Percentiles rank a stretch among this genome's conserved stretches.
Conservation (phyloP, 1,284 basidiomycete genomes). For the Cryptococcus jaspeensis region DNA sequence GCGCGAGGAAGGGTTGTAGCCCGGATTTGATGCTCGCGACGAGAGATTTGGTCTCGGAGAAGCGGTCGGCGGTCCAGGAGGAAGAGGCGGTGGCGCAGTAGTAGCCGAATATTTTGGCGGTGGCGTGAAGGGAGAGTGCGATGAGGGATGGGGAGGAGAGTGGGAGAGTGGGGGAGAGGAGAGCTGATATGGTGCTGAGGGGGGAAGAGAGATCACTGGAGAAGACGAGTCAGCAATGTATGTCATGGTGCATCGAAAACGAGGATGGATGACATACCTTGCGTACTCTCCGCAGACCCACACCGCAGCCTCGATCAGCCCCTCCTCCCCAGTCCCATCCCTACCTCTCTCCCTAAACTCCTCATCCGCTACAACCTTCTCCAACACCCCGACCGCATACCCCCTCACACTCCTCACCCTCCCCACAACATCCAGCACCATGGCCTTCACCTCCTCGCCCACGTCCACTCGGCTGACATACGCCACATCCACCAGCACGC, state of each 20-base stretch:
- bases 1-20: slow-evolving; percentile 58
- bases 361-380: slow-evolving; percentile 74
- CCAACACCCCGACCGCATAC: slow-evolving; percentile 78
- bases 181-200: slow-evolving; percentile 60
- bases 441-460: slow-evolving; percentile 70
- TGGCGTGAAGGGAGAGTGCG: slow-evolving; percentile 75
- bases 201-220: slow-evolving; percentile 30
- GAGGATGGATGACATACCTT: too few species aligned
- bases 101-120: slow-evolving; percentile 79
- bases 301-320: slow-evolving; percentile 85
- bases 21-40: slow-evolving; percentile 63
- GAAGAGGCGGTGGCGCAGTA: slow-evolving; percentile 75
- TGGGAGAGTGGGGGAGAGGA: slow-evolving; percentile 53
- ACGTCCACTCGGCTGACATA: slow-evolving; percentile 77
- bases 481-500: slow-evolving; percentile 83
- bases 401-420: slow-evolving; percentile 73
- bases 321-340: slow-evolving; percentile 64
- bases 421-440: slow-evolving; percentile 81
- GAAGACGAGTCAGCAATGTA: slow-evolving; percentile 3
- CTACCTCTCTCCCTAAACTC: slow-evolving; percentile 58
- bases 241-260: slow-evolving; percentile 40
- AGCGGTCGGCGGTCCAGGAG: slow-evolving; percentile 60
- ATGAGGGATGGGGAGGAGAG: slow-evolving; percentile 63
- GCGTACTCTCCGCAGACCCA: slow-evolving; percentile 96
- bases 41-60: slow-evolving; percentile 58